Conservation (phyloP, 2,329 filamentous ascomycete species). For the Penicillium sp. region DNA sequence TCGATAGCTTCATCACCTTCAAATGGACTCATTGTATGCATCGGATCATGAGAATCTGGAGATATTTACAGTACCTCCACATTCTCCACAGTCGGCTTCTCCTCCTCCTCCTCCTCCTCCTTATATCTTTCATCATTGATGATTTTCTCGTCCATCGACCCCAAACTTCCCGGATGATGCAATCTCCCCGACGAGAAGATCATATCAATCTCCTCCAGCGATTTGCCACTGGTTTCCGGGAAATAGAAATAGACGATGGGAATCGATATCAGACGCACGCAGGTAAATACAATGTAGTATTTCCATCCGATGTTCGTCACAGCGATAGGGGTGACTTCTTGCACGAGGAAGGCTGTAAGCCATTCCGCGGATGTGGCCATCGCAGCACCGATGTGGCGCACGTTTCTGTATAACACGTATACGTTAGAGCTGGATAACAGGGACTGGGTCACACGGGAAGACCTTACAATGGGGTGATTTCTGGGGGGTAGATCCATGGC, state of each 20-base stretch:
- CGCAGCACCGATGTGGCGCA: background rate
- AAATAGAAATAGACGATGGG: constrained; percentile 45
- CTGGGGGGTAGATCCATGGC: background rate
- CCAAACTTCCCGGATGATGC: background rate
- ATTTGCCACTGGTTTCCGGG: constrained; percentile 42
- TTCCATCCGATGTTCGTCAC: background rate
- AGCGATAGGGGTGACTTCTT: background rate
- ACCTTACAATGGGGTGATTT: background rate
- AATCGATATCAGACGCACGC: background rate
- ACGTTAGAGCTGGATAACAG: background rate
- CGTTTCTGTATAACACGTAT: background rate
- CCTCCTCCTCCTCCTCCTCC: background rate
- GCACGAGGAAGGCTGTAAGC: background rate
- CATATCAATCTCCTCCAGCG: constrained; percentile 44
- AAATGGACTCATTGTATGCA: too few species aligned
- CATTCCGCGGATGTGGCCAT: background rate
- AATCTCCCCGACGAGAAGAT: constrained; percentile 26
- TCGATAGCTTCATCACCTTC: too few species aligned
- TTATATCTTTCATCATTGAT: background rate
- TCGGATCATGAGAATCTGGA: background rate
- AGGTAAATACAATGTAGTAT: background rate
- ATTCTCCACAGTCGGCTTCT: background rate
- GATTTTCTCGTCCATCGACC: background rate
- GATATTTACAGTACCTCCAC: background rate
- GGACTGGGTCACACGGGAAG: background rate